phyloP scores from a whole-genome alignment of 2,329 filamentous ascomycete species.

The Furcasterigmium sp. region DNA sequence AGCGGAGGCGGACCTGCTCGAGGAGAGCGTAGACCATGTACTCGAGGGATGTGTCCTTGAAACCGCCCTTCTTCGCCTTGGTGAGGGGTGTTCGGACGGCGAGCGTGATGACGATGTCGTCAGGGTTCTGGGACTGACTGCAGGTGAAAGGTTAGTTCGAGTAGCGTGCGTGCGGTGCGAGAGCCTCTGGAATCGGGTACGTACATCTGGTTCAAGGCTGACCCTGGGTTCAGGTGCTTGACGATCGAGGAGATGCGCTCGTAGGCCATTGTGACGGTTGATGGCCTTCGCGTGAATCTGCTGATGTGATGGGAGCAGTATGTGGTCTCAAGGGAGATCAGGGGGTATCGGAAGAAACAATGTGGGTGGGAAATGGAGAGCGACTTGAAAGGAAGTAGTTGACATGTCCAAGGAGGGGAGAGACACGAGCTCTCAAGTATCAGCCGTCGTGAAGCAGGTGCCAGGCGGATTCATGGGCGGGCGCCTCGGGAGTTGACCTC shows the following conservation, averaged over 20 bases:
- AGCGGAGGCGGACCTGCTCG: slow-evolving; percentile 67
- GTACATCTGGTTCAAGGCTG: slow-evolving; percentile 73
- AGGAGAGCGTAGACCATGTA: slow-evolving; percentile 79
- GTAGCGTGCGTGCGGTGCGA: too few species aligned
- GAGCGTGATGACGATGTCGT: slow-evolving; percentile 94
- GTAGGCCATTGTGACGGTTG: slow-evolving; percentile 58
- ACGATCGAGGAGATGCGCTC: slow-evolving; percentile 85
- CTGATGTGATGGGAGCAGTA: neutral
- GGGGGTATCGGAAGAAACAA: too few species aligned
- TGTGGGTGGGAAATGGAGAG: neutral
- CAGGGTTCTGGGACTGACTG: slow-evolving; percentile 86
- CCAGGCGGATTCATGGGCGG: too few species aligned
- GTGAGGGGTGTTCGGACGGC: slow-evolving; percentile 83
- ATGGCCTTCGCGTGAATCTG: neutral
- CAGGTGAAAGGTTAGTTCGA: too few species aligned
- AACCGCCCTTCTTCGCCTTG: slow-evolving; percentile 85
- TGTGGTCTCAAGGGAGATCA: slow-evolving; percentile 3
- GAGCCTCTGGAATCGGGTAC: too few species aligned
- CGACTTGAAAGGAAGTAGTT: neutral
- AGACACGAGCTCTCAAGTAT: slow-evolving; percentile 7
- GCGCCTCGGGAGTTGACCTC: slow-evolving; percentile 7
- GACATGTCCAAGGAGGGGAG: neutral
- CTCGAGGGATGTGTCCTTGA: slow-evolving; percentile 92
- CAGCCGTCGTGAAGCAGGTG: slow-evolving; percentile 8
- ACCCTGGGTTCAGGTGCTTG: slow-evolving; percentile 74